Conservation (phyloP, 306 rosid species). For the Ziziphus jujuba region DNA sequence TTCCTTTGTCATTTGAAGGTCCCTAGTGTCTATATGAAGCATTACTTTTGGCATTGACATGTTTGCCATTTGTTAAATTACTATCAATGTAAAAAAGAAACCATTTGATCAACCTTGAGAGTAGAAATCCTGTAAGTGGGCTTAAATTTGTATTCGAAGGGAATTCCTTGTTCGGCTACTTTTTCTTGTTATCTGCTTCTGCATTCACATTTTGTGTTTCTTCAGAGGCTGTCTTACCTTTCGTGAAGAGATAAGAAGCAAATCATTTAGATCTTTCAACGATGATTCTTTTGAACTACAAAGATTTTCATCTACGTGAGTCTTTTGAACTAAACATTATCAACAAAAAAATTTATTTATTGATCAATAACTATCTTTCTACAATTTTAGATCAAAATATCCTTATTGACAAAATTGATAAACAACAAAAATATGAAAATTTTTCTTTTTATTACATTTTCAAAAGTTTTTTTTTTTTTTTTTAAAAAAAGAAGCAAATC, state of each 20-base stretch:
- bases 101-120: constrained; percentile 70
- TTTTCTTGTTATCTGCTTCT: constrained; percentile 55
- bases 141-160: constrained; percentile 75
- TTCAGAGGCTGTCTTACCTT: constrained; percentile 51
- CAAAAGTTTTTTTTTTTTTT: too few relatives aligned
- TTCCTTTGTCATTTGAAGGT: too few relatives aligned
- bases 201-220: constrained; percentile 39
- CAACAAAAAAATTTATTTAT: too few relatives aligned
- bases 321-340: constrained; percentile 4
- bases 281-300: constrained; percentile 81
- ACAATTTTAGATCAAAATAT: too few relatives aligned
- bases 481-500: too few relatives aligned
- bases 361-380: too few relatives aligned
- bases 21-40: too few relatives aligned
- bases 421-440: too few relatives aligned
- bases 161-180: constrained; percentile 62
- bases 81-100: background rate
- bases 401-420: too few relatives aligned
- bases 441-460: too few relatives aligned
- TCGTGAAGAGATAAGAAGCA: constrained; percentile 57
- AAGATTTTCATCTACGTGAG: constrained; percentile 10
- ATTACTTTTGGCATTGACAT: background rate
- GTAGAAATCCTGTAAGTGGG: constrained; percentile 93
- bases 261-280: constrained; percentile 74
- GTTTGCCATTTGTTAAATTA: background rate